Evolutionary conservation across 257 asterid genomes (phyloP).

Genomic region (Jacaranda mimosifolia): DNA sequence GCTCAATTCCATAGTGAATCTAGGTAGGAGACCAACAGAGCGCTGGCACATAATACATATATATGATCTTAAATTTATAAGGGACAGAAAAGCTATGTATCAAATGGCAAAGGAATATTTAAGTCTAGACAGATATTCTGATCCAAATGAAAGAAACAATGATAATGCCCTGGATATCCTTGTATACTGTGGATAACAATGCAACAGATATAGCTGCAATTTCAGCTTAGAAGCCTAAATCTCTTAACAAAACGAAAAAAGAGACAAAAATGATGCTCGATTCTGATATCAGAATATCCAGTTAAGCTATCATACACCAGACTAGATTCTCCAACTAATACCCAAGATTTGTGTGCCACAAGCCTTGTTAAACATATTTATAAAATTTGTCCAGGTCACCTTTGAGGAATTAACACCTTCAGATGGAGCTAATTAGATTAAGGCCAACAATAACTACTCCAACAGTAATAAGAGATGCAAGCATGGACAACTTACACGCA

Average conservation of each 20-base stretch:
- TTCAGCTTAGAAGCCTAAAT: no score
- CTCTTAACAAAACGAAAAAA: no score
- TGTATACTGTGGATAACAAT: no score
- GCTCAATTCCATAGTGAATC: not conserved
- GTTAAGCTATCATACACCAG: not conserved
- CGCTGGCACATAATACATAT: not conserved
- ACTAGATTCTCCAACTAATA: constrained; percentile 1
- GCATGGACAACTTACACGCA: constrained; percentile 52
- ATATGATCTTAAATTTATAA: not conserved
- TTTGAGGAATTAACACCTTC: not conserved
- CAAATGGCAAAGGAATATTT: not conserved
- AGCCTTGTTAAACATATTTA: not conserved
- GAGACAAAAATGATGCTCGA: no score
- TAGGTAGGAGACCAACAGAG: not conserved
- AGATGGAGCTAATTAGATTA: not conserved
- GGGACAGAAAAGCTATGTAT: not conserved
- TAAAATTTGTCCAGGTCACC: not conserved
- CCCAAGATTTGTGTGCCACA: not conserved
- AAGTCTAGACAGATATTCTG: not conserved
- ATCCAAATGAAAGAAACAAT: not conserved
- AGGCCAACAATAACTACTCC: not conserved
- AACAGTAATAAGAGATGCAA: constrained; percentile 1
- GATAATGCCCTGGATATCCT: not conserved
- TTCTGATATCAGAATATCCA: no score
- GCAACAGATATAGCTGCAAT: no score